Conservation (phyloP, 257 asterid species). For the Anisodus tanguticus region DNA sequence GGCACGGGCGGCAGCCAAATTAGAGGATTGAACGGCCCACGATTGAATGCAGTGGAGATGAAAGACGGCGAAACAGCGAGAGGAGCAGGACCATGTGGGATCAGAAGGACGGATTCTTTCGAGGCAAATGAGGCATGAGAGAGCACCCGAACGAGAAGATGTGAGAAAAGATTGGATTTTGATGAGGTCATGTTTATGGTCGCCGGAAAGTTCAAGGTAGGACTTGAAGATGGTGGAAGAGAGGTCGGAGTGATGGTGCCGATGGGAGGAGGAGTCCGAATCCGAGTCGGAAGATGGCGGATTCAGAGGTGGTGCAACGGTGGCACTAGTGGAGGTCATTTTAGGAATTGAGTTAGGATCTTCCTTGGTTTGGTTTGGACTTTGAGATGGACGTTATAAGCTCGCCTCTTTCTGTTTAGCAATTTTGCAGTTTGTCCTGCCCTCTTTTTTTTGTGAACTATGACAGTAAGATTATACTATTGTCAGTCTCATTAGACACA, state of each 20-base stretch:
- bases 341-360: not conserved
- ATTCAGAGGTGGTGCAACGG: constrained; percentile 41
- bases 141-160: constrained; percentile 85
- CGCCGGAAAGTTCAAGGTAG: constrained; percentile 63
- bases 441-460: too few relatives aligned
- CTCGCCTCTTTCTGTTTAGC: not conserved
- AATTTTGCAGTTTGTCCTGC: too few relatives aligned
- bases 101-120: constrained; percentile 81
- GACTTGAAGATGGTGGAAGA: constrained; percentile 88
- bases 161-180: constrained; percentile 92
- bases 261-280: constrained; percentile 56
- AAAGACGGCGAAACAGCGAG: constrained; percentile 85
- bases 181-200: constrained; percentile 62
- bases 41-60: constrained; percentile 94
- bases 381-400: not conserved
- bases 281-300: constrained; percentile 69
- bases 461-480: too few relatives aligned
- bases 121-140: constrained; percentile 97
- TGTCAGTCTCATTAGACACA: too few relatives aligned
- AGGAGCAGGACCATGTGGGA: constrained; percentile 93
- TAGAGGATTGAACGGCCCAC: constrained; percentile 84
- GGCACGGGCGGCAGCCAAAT: constrained; percentile 78
- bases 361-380: not conserved
- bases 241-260: constrained; percentile 62
- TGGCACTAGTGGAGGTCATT: constrained; percentile 54